Base-by-base conservation (phyloP, 371 early-diverging fungal species). In the Mortierella sp. region DNA sequence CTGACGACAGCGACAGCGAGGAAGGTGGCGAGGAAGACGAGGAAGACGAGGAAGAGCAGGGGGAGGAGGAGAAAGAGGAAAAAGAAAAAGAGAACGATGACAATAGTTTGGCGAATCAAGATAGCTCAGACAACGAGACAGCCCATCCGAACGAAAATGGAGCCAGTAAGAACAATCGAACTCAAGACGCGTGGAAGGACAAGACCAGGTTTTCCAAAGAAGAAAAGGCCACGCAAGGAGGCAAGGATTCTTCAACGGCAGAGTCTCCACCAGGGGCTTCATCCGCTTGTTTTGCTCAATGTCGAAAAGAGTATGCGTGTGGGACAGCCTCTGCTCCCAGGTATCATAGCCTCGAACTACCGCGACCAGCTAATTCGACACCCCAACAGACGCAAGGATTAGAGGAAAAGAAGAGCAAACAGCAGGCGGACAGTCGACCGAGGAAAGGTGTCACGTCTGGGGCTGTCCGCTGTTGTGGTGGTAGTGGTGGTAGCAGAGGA, bases 271-370 rank as follows among this genome's bases (percentile, higher is more conserved):
- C 37, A 9, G 37, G 9, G 9, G 9, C 37, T 37, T 37, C 37
- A 37, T 43, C 43, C 57, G 7, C 25, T 1, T 63, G 53, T 52
- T 43, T 25, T 16, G 25, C 21, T 4, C 47, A 51, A n/a, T 69
- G 69, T 47, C 47, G 51, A 26, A 11, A 37, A 28, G 18, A 15
- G 11, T 69, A 50, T 51, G 52, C 63, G 2, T 63, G 70, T 11
- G 70, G 70, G 16, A 63, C 70, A 11, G 4, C 62, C 1, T 18
- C 37, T 9, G 70, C 64, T 4, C 70, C 70, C 16, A 44, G 37
- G 37, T 37, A 37, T 37, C 37, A 37, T 37, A 37, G 37, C 37
- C 37, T 37, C 37, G 9, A 9, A 5, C 5, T 3, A 37, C 37
- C 37, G 37, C 3, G 37, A 9, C 9, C 9, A 5, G 37, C 9